Conservation (phyloP, 2,329 filamentous ascomycete genomes). For the Trichoderma citrinoviride region DNA sequence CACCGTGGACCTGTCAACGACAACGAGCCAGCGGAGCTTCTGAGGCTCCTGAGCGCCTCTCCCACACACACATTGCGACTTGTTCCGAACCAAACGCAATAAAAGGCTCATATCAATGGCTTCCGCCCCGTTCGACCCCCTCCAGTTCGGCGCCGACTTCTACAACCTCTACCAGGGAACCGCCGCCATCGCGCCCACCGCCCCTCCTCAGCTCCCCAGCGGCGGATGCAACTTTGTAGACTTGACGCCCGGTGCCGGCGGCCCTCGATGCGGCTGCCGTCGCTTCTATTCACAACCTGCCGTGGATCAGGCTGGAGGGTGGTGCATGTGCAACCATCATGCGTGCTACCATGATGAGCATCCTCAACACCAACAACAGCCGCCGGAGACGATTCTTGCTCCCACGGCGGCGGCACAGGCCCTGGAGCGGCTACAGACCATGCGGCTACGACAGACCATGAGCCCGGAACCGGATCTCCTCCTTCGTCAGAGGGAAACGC, state of each 20-base stretch:
- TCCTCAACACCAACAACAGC: slow-evolving; percentile 26
- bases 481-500: slow-evolving; percentile 40
- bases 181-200: slow-evolving; percentile 29
- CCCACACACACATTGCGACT: neutral
- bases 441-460: slow-evolving; percentile 47
- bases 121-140: slow-evolving; percentile 47
- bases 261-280: slow-evolving; percentile 57
- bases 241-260: slow-evolving; percentile 50
- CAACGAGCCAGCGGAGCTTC: slow-evolving; percentile 18
- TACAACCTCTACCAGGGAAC: slow-evolving; percentile 58
- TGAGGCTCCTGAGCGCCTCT: neutral
- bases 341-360: slow-evolving; percentile 59
- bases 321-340: slow-evolving; percentile 63
- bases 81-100: slow-evolving; percentile 25
- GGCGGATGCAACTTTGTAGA: slow-evolving; percentile 60
- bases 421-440: slow-evolving; percentile 49
- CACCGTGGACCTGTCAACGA: slow-evolving; percentile 14
- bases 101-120: slow-evolving; percentile 45
- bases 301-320: slow-evolving; percentile 44
- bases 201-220: slow-evolving; percentile 42
- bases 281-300: slow-evolving; percentile 54
- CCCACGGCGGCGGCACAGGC: slow-evolving; percentile 43
- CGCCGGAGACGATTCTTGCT: slow-evolving; percentile 27
- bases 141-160: slow-evolving; percentile 44
- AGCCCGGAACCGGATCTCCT: slow-evolving; percentile 51